phyloP scores from a whole-genome alignment of 306 rosid genomes.

The Vigna unguiculata region DNA sequence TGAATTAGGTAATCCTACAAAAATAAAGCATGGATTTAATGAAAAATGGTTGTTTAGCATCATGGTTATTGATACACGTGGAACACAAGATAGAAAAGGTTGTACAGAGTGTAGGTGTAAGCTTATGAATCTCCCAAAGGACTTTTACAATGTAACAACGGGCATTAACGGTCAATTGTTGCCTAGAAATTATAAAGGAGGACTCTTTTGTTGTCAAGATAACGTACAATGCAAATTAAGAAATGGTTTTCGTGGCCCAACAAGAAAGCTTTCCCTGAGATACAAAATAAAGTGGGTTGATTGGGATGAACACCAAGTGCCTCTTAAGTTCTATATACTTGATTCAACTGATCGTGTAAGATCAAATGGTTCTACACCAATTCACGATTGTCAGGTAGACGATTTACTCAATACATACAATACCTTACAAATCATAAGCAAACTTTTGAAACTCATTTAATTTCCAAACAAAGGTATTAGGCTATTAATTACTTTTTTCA shows the following conservation, averaged over 20 bases:
- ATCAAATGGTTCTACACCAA: neutral
- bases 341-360: neutral
- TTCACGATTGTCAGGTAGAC: neutral
- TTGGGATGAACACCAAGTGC: conserved; percentile 23
- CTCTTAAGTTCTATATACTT: conserved; percentile 22
- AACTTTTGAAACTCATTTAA: too few species aligned
- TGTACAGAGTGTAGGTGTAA: neutral
- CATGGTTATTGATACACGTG: neutral
- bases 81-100: neutral
- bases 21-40: neutral
- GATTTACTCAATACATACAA: too few species aligned
- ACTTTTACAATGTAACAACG: neutral
- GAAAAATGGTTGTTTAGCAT: neutral
- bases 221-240: conserved; percentile 9
- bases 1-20: neutral
- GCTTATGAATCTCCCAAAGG: neutral
- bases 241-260: neutral
- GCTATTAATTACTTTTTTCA: too few species aligned
- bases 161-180: neutral
- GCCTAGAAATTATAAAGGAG: neutral
- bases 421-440: too few species aligned
- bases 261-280: neutral
- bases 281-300: conserved; percentile 33
- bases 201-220: conserved; percentile 27
- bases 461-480: too few species aligned